Evolutionary conservation across 169 alveolate species (phyloP), one percentile per base, ranked within the genome.

Genomic region (Cryptosporidium felis): DNA sequence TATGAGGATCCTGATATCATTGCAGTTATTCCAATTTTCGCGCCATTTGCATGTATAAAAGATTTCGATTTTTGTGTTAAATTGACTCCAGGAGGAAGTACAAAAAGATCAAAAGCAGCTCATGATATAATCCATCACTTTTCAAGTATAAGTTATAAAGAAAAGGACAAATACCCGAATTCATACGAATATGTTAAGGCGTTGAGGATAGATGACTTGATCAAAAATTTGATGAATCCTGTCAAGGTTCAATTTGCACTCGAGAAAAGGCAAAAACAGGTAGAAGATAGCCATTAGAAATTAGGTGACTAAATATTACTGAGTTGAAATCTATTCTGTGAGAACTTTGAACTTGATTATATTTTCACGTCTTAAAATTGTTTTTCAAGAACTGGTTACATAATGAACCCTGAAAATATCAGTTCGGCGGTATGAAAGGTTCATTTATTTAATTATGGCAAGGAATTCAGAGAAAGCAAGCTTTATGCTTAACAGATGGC

Each of bases 401-500:
- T n/a, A n/a, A n/a, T n/a, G n/a, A n/a, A n/a, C n/a, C n/a, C n/a
- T n/a, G n/a, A n/a, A n/a, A n/a, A n/a, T n/a, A n/a, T n/a, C n/a
- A n/a, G n/a, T n/a, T n/a, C n/a, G n/a, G n/a, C n/a, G n/a, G n/a
- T n/a, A n/a, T n/a, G n/a, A n/a, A n/a, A n/a, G n/a, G n/a, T n/a
- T n/a, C n/a, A n/a, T n/a, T n/a, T n/a, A n/a, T n/a, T n/a, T n/a
- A n/a, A n/a, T n/a, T n/a, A 90, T 90, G 93, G 93, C 93, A 53
- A 62, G 93, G 12, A 90, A 90, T 60, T 63, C 93, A 0, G 93
- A 90, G 80, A 89, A 80, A 21, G 93, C 93, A 45, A 82, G 46
- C 51, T 81, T 89, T 61, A 79, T 90, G 88, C 89, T 90, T n/a
- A 90, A 90, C 80, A 85, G 92, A 28, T 90, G 93, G 93, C 88